These are phyloP conservation scores for Mucor piriformis DNA, from an alignment of 371 early-diverging fungal species.

Conservation along the genomic window DNA sequence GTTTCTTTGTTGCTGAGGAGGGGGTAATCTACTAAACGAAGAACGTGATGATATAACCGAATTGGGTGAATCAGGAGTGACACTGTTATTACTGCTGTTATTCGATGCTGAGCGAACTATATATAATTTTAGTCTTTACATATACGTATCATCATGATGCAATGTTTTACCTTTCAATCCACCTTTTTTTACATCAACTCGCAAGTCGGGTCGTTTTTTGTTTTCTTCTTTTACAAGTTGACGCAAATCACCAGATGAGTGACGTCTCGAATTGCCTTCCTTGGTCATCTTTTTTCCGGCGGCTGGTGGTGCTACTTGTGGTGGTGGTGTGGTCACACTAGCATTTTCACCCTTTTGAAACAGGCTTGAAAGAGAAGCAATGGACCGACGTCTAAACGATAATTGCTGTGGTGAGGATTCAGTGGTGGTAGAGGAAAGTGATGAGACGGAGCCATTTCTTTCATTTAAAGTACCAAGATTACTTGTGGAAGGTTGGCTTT, in stretches of 20 bases:
- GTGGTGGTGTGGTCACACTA: neutral
- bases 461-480: slow-evolving; percentile 10
- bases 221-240: slow-evolving; percentile 20
- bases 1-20: slow-evolving; percentile 25
- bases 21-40: slow-evolving; percentile 26
- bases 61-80: slow-evolving; percentile 43
- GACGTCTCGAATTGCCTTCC: slow-evolving; percentile 15
- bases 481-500: slow-evolving; percentile 5
- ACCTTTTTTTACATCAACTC: slow-evolving; percentile 33
- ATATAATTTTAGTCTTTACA: neutral
- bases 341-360: slow-evolving; percentile 26
- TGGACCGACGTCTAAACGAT: slow-evolving; percentile 45
- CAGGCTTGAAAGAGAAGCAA: slow-evolving; percentile 42
- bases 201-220: slow-evolving; percentile 30
- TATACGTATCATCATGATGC: slow-evolving; percentile 3
- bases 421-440: slow-evolving; percentile 11
- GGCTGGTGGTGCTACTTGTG: neutral
- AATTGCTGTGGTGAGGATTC: slow-evolving; percentile 7
- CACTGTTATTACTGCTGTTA: slow-evolving; percentile 5
- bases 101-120: slow-evolving; percentile 10
- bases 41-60: slow-evolving; percentile 38
- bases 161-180: slow-evolving; percentile 36
- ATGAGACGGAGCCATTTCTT: slow-evolving; percentile 15
- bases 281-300: neutral
- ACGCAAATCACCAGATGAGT: slow-evolving; percentile 34